These are phyloP conservation scores for Lomentospora prolificans DNA, from an alignment of 2,329 filamentous ascomycete genomes.

Conservation along the genomic window DNA sequence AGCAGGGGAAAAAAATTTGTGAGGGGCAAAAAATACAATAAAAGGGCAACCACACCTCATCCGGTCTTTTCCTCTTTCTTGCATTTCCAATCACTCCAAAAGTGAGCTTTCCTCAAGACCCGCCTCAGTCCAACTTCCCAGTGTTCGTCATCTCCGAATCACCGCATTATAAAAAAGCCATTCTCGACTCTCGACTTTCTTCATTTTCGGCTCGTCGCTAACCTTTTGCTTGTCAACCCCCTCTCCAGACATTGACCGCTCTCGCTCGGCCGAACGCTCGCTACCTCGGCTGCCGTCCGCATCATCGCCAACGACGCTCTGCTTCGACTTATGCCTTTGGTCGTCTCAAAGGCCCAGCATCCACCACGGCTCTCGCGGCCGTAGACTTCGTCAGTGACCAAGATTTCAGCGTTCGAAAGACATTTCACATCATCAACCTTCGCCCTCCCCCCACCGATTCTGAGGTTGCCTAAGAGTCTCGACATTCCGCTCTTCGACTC, in stretches of 20 bases:
- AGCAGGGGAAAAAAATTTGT: constrained; percentile 7
- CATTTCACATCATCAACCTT: constrained; percentile 57
- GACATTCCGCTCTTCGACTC: constrained; percentile 42
- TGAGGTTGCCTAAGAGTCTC: constrained; percentile 39
- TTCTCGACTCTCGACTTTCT: not conserved
- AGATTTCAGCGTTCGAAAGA: constrained; percentile 59
- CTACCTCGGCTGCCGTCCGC: not conserved
- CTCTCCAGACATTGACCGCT: not conserved
- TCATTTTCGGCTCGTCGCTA: not conserved
- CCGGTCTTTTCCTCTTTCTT: not conserved
- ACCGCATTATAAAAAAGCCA: too few species aligned
- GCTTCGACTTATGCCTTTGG: constrained; percentile 43
- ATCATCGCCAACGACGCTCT: too few species aligned
- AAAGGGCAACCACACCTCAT: too few species aligned
- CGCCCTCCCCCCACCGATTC: constrained; percentile 47
- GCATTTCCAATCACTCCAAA: not conserved
- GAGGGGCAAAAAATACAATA: constrained; percentile 10
- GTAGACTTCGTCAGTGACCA: constrained; percentile 54
- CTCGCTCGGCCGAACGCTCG: not conserved
- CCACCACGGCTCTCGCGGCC: constrained; percentile 55
- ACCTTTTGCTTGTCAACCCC: not conserved
- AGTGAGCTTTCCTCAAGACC: too few species aligned
- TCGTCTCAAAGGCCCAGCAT: constrained; percentile 52
- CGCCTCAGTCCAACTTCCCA: not conserved
- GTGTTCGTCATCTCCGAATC: too few species aligned